phyloP scores from a whole-genome alignment of 345 rosid species.

The Erucastrum elatum region DNA sequence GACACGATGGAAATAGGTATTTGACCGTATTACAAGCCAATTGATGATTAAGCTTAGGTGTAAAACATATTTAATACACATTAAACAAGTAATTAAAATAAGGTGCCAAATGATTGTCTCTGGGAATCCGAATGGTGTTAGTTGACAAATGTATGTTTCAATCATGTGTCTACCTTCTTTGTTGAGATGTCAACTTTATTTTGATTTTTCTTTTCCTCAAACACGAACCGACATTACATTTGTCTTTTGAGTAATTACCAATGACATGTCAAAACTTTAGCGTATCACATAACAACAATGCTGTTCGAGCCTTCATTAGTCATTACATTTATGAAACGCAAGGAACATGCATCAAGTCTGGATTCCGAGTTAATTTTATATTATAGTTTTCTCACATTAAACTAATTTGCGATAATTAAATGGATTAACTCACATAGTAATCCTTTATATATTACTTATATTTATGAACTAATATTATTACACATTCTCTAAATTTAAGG shows the following conservation, averaged over 20 bases:
- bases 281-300: background rate
- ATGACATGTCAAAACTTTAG: background rate
- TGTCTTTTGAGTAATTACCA: slow-evolving; percentile 12
- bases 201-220: background rate
- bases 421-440: too few relatives aligned
- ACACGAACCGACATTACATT: slow-evolving; percentile 11
- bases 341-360: too few relatives aligned
- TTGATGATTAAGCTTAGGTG: slow-evolving; percentile 17
- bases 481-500: too few relatives aligned
- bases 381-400: too few relatives aligned
- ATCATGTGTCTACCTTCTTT: slow-evolving; percentile 29
- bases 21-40: slow-evolving; percentile 4
- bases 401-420: too few relatives aligned
- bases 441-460: too few relatives aligned
- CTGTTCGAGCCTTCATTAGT: background rate
- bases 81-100: slow-evolving; percentile 1
- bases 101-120: slow-evolving; percentile 37
- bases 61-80: slow-evolving; percentile 10
- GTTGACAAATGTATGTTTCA: slow-evolving; percentile 36
- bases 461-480: too few relatives aligned
- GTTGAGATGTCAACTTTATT: slow-evolving; percentile 37
- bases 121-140: slow-evolving; percentile 21
- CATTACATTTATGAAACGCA: too few relatives aligned
- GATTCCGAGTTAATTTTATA: too few relatives aligned
- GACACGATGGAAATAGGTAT: slow-evolving; percentile 5